These are phyloP conservation scores for Alloascoidea africana DNA, from an alignment of 805 yeast species.

Conservation along the genomic window DNA sequence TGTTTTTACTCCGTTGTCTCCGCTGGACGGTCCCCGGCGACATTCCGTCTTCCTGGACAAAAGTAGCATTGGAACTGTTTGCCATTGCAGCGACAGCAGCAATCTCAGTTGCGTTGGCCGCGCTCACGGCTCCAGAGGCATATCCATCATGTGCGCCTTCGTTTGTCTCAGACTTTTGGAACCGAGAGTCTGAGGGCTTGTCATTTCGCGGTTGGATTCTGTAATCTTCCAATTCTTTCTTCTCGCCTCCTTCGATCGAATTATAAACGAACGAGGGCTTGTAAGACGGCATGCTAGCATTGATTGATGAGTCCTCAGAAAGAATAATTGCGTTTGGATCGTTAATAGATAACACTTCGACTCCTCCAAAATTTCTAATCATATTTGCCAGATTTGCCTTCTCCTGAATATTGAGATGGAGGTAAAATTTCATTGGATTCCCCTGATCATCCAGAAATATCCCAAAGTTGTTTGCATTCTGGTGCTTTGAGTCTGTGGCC, in stretches of 20 bases:
- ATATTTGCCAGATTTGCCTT: neutral
- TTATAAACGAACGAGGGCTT: neutral
- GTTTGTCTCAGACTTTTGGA: no score
- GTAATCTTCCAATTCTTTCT: slow-evolving; percentile 1
- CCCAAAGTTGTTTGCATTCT: slow-evolving; percentile 1
- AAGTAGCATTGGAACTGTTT: neutral
- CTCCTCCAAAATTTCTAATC: neutral
- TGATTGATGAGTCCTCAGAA: neutral
- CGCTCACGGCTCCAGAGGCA: neutral
- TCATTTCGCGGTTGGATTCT: neutral
- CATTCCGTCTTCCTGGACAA: no score
- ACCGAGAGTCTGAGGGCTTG: no score
- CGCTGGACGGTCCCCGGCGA: no score
- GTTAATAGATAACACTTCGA: neutral
- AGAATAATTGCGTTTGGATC: neutral
- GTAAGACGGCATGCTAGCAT: neutral
- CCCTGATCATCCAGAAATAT: neutral
- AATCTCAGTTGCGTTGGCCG: neutral
- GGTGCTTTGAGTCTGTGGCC: neutral
- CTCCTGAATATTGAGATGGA: neutral
- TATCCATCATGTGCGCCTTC: neutral
- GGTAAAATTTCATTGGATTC: neutral
- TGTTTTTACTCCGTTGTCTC: slow-evolving; percentile 7
- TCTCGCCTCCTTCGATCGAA: neutral
- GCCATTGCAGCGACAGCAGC: neutral